These are phyloP conservation scores for Podospora didyma DNA, from an alignment of 495 filamentous ascomycete genomes.

Conservation along the genomic window DNA sequence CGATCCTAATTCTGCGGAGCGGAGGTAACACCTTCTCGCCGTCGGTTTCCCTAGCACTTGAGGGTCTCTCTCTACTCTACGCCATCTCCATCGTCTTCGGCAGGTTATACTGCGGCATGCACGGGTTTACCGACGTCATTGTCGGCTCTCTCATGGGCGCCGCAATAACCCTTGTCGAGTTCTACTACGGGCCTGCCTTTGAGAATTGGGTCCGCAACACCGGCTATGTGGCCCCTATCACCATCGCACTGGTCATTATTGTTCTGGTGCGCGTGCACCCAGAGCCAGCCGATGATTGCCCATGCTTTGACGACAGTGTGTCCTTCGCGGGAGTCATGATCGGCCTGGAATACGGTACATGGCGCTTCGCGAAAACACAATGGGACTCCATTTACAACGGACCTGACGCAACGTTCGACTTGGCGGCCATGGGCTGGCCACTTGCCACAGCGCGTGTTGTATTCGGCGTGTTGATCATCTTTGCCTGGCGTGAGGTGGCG, in stretches of 20 bases:
- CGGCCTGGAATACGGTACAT: slow-evolving; percentile 72
- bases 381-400: slow-evolving; percentile 53
- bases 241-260: slow-evolving; percentile 61
- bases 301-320: slow-evolving; percentile 96
- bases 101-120: slow-evolving; percentile 96
- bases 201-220: slow-evolving; percentile 62
- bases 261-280: slow-evolving; percentile 84
- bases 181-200: slow-evolving; percentile 60
- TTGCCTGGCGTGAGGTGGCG: slow-evolving; percentile 81
- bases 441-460: slow-evolving; percentile 62
- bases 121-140: slow-evolving; percentile 88
- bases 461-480: slow-evolving; percentile 75
- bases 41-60: slow-evolving; percentile 52
- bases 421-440: slow-evolving; percentile 53
- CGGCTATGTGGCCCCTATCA: slow-evolving; percentile 52
- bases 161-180: slow-evolving; percentile 62
- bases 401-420: slow-evolving; percentile 51
- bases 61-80: slow-evolving; percentile 72
- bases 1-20: slow-evolving; percentile 58
- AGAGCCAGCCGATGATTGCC: slow-evolving; percentile 93
- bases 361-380: slow-evolving; percentile 65
- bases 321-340: slow-evolving; percentile 87
- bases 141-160: slow-evolving; percentile 74
- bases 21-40: slow-evolving; percentile 50
- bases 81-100: slow-evolving; percentile 86